These are phyloP conservation scores for Penicillium sp. DNA, from an alignment of 2,329 filamentous ascomycete genomes.

Conservation along the genomic window DNA sequence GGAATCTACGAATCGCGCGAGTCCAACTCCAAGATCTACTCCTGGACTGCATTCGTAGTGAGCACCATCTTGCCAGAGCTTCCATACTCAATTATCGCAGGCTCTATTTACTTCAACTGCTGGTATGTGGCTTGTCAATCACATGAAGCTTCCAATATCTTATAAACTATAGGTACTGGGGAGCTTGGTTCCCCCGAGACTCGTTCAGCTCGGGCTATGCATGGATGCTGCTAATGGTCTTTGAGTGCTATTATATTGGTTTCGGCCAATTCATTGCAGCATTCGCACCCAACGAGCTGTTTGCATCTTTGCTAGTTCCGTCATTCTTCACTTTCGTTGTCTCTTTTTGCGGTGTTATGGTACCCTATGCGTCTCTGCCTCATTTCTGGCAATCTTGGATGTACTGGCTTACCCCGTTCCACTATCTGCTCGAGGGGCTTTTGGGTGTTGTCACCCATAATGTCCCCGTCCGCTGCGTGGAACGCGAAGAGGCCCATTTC, in stretches of 20 bases:
- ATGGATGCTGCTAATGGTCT: conserved; percentile 61
- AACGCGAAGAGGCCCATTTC: conserved; percentile 58
- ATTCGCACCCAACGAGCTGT: conserved; percentile 60
- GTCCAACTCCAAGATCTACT: conserved; percentile 73
- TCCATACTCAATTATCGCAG: conserved; percentile 63
- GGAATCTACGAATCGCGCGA: conserved; percentile 67
- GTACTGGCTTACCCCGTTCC: conserved; percentile 64
- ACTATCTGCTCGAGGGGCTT: conserved; percentile 61
- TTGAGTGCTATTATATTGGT: conserved; percentile 61
- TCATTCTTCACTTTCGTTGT: conserved; percentile 65
- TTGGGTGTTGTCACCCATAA: conserved; percentile 53
- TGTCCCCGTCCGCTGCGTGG: conserved; percentile 52
- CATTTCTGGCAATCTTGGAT: conserved; percentile 63
- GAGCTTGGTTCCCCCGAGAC: conserved; percentile 49
- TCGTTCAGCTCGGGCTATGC: conserved; percentile 57
- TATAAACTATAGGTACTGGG: conserved; percentile 45
- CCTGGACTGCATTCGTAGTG: conserved; percentile 65
- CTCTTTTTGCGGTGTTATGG: conserved; percentile 69
- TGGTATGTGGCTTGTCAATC: conserved; percentile 46
- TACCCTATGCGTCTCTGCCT: conserved; percentile 59
- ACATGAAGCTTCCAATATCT: neutral
- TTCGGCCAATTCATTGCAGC: conserved; percentile 65
- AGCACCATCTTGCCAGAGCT: conserved; percentile 64
- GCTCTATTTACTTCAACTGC: conserved; percentile 59
- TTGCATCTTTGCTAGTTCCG: conserved; percentile 62